phyloP scores from a whole-genome alignment of 2,329 filamentous ascomycete species.

The Oidium heveae region DNA sequence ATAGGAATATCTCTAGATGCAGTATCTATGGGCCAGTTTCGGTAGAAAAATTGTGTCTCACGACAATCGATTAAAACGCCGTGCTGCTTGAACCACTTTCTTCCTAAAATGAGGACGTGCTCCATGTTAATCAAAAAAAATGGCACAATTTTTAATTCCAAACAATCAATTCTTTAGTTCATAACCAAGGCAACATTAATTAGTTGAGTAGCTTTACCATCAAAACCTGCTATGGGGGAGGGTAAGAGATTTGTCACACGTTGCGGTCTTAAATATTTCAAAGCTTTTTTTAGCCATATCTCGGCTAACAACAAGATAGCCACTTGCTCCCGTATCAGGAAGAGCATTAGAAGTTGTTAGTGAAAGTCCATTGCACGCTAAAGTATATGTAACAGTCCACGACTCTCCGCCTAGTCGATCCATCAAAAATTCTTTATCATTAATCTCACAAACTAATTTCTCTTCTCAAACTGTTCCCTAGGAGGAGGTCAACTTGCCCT shows the following conservation, averaged over 20 bases:
- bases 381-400: background rate
- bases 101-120: background rate
- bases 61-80: background rate
- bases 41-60: no score
- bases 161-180: background rate
- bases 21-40: no score
- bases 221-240: background rate
- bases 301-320: background rate
- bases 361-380: background rate
- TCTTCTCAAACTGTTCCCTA: background rate
- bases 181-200: background rate
- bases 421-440: background rate
- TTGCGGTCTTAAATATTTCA: background rate
- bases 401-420: background rate
- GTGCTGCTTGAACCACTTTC: background rate
- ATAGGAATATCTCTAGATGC: no score
- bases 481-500: background rate
- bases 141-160: background rate
- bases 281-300: background rate
- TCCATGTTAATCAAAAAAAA: background rate
- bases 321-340: background rate
- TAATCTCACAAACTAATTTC: background rate
- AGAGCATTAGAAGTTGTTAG: background rate
- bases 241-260: background rate
- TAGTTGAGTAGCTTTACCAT: background rate